Base-by-base conservation (phyloP, 257 asterid genomes). In the Capsicum pubescens region DNA sequence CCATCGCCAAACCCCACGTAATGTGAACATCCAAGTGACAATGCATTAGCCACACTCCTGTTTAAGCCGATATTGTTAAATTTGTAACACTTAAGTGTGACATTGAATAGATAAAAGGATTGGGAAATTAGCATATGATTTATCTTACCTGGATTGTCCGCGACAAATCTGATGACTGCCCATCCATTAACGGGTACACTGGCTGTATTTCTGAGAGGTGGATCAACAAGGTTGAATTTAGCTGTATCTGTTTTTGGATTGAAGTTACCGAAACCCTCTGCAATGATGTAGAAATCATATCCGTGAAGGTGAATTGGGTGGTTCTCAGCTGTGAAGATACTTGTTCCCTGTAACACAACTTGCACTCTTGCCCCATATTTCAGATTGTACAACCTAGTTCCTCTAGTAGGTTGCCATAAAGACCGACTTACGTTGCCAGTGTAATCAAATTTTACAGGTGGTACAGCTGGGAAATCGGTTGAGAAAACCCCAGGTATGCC, bases 81-180 rank as follows among this genome's bases (percentile, higher is more conserved):
- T 11, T 54, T 54, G 57, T 54, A 54, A 2, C 15, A 12, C 12
- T 54, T 15, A 54, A 54, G 12, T 54, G 57, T 54, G 16, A 54
- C 57, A 54, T 3, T 54, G 57, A 11, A 54, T 54, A 54, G 57
- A 54, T 39, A 54, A 54, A 54, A 54, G 57, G 4, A 4, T 54
- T 54, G 57, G 15, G 16, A 54, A 54, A 12, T 11, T 54, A 54
- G 57, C 6, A 54, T 3, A 54, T 54, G 11, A 54, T 54, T 54
- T 52, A 0, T 54, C 57, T 89, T 7, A 94, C 97, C 98, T 88
- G 99, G 98, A 89, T 95, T 95, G 63, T 95, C 99, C 0, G 98
- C 97, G 2, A 94, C 93, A 14, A 95, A 95, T 89, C 98, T 85
- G 87, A 95, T 94, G 59, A 93, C 97, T 1, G 98, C 42, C 98